Evolutionary conservation across 2,329 filamentous ascomycete species (phyloP).

Genomic region (Fusarium nygamai): DNA sequence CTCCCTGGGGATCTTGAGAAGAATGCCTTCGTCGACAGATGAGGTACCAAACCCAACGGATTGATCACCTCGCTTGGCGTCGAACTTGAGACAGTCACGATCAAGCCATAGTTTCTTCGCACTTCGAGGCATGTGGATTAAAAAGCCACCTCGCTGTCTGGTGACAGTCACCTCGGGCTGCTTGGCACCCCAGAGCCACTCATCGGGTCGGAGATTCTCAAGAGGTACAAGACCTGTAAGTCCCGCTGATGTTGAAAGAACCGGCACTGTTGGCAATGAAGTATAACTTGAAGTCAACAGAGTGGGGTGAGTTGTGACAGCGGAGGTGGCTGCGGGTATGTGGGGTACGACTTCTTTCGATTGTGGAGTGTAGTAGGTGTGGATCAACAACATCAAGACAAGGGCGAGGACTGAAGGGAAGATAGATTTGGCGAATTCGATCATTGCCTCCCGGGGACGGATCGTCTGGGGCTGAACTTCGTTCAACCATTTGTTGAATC

Average conservation of each 20-base stretch:
- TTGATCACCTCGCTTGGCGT: constrained; percentile 60
- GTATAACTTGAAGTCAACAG: constrained; percentile 29
- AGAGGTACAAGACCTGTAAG: constrained; percentile 45
- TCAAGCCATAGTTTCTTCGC: constrained; percentile 65
- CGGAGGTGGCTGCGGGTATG: constrained; percentile 41
- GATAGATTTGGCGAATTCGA: constrained; percentile 26
- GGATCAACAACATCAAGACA: constrained; percentile 39
- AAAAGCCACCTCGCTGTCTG: constrained; percentile 59
- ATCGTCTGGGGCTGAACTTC: constrained; percentile 21
- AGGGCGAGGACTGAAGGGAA: constrained; percentile 42
- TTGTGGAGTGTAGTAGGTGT: constrained; percentile 43
- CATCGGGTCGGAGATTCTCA: constrained; percentile 43
- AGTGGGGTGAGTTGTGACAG: constrained; percentile 40
- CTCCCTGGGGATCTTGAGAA: constrained; percentile 61
- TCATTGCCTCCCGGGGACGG: constrained; percentile 24
- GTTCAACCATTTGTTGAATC: constrained; percentile 21
- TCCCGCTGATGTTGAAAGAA: constrained; percentile 27
- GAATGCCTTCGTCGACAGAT: constrained; percentile 60
- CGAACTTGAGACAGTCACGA: constrained; percentile 65
- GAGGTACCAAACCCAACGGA: constrained; percentile 60
- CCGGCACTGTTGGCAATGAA: constrained; percentile 23
- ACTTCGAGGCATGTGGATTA: constrained; percentile 62
- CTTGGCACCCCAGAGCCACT: constrained; percentile 49
- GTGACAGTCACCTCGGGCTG: constrained; percentile 45
- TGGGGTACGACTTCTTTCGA: constrained; percentile 31